phyloP scores from a whole-genome alignment of 306 rosid species.

The Phaseolus lunatus region DNA sequence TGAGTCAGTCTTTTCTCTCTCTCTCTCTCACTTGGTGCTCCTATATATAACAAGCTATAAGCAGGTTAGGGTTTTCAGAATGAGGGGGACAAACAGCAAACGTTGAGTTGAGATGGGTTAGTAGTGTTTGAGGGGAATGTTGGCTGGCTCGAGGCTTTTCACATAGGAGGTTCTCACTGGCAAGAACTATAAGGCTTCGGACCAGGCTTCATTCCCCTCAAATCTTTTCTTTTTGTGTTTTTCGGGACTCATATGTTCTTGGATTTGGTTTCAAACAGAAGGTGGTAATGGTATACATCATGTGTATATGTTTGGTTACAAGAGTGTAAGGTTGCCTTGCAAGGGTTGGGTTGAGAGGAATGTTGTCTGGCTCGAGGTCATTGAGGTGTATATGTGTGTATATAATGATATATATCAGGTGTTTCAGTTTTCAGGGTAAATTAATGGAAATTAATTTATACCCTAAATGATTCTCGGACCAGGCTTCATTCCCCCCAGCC shows the following conservation, averaged over 20 bases:
- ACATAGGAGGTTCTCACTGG: conserved; percentile 12
- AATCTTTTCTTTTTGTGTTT: conserved; percentile 6
- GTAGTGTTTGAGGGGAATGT: conserved; percentile 74
- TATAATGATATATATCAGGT: not conserved
- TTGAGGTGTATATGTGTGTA: not conserved
- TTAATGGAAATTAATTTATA: conserved; percentile 22
- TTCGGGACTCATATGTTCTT: not conserved
- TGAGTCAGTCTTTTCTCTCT: conserved; percentile 49
- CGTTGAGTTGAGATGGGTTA: not conserved
- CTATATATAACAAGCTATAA: conserved; percentile 47
- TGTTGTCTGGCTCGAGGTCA: conserved; percentile 90
- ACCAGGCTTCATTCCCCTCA: conserved; percentile 96
- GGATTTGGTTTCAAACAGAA: not conserved
- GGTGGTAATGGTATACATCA: not conserved
- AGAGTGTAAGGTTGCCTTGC: not conserved
- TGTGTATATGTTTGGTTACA: not conserved
- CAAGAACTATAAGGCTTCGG: conserved; percentile 69
- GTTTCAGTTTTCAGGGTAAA: conserved; percentile 29
- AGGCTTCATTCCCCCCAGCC: conserved; percentile 95
- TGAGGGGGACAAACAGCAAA: not conserved
- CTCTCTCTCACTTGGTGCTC: conserved; percentile 11
- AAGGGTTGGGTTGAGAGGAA: conserved; percentile 82
- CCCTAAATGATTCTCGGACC: conserved; percentile 78
- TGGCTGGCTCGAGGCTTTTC: conserved; percentile 92
- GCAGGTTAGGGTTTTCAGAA: conserved; percentile 61